Base-by-base conservation (phyloP, 129 eudicot genomes). In the Chrysanthemum makinoi region DNA sequence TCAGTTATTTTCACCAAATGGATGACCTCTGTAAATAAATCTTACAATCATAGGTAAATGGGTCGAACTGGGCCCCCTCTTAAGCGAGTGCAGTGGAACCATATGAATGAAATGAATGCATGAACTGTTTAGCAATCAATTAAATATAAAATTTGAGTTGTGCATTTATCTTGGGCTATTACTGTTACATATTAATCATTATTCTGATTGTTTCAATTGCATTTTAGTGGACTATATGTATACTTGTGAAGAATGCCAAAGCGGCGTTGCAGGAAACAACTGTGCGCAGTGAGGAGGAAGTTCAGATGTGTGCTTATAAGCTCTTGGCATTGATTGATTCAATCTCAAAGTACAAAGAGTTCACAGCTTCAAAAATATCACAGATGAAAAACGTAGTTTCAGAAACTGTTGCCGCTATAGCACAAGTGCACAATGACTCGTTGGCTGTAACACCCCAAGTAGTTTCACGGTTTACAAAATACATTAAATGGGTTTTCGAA, bases 311-410 rank as follows among this genome's bases (percentile, higher is more conserved):
- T 50, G 89, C 82, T 52, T 68, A 49, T 16, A 86, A 90, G 72
- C 81, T 90, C 19, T 85, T 87, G 63, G 81, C 69, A n/a, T 30
- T 81, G 86, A 75, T 90, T 11, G 90, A 90, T 75, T 83, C 91
- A 11, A 86, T 90, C 61, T 81, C 95, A 15, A 77, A 81, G 68
- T 80, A 76, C 75, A 87, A 87, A 52, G 97, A 90, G 80, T 65
- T 76, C 52, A 54, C 66, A 10, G 15, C 14, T 61, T 61, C 66
- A 30, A 61, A 61, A 61, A 56, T 86, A 49, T 68, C 83, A 3
- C 81, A 79, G 53, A 85, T 85, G 96, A 83, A 79, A 71, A 62
- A 76, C 5, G 80, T 68, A 9, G 82, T 87, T 39, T 51, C 76
- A 26, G 84, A 85, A 74, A 85, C 91, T 19, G 83, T 86, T 19